Evolutionary conservation across 306 rosid species (phyloP).

Genomic region (Castanea crenata): DNA sequence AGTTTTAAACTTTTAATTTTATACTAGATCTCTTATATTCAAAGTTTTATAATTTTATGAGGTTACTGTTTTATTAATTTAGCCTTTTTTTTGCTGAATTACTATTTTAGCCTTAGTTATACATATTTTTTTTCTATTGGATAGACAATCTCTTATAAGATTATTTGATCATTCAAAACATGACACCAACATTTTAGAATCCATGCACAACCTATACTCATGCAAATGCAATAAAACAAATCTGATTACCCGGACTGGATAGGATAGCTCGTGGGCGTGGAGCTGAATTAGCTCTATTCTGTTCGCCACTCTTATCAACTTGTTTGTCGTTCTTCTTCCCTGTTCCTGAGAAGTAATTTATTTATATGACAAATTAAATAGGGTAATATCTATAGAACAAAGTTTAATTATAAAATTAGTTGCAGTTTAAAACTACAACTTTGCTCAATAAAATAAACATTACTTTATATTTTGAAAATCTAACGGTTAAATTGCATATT

Average conservation of each 20-base stretch:
- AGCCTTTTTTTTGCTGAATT: no score
- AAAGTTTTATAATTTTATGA: no score
- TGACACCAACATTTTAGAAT: not conserved
- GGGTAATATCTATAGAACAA: no score
- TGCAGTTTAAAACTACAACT: rapidly evolving
- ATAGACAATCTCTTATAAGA: no score
- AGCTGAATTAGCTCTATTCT: constrained; percentile 23
- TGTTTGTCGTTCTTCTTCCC: constrained; percentile 26
- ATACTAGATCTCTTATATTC: no score
- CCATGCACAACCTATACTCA: not conserved
- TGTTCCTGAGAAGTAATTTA: constrained; percentile 26
- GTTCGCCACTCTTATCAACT: constrained; percentile 18
- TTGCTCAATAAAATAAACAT: no score
- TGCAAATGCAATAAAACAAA: not conserved
- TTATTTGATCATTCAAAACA: not conserved
- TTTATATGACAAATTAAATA: not conserved
- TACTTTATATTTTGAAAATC: no score
- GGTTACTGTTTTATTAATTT: no score
- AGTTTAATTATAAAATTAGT: rapidly evolving
- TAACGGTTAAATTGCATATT: no score
- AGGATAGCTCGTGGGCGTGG: constrained; percentile 62
- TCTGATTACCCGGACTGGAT: constrained; percentile 61
- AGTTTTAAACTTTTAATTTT: no score
- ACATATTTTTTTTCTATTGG: no score
- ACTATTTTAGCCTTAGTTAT: no score